Evolutionary conservation across 352 stramenopile species (phyloP).

Genomic region (Globisporangium viniferum): DNA sequence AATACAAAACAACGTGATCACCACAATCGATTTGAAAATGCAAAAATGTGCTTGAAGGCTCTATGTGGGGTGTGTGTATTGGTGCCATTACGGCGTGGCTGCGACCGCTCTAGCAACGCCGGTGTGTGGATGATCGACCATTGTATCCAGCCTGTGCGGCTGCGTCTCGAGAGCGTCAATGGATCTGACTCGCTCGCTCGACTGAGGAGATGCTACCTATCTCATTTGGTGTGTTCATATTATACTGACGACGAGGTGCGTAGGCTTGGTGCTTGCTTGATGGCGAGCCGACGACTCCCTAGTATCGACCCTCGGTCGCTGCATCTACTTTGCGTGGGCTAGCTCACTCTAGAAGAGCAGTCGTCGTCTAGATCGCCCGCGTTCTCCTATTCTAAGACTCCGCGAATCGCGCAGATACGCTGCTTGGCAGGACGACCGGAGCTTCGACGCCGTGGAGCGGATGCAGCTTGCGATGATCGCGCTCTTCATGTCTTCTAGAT

Average conservation of each 20-base stretch:
- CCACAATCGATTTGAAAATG: not conserved
- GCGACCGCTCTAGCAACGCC: not conserved
- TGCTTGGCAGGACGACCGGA: slow-evolving; percentile 10
- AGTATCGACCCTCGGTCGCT: not conserved
- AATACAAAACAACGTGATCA: not conserved
- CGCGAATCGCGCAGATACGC: slow-evolving; percentile 1
- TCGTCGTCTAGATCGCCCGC: slow-evolving; percentile 28
- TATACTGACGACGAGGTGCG: not conserved
- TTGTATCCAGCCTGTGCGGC: not conserved
- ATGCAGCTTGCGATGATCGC: slow-evolving; percentile 7
- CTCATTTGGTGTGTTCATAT: slow-evolving; percentile 2
- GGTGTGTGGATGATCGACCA: not conserved
- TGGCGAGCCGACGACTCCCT: not conserved
- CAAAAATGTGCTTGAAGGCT: not conserved
- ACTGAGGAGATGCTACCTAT: not conserved
- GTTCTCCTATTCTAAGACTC: slow-evolving; percentile 15
- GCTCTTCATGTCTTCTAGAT: slow-evolving; percentile 13
- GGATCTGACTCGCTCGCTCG: not conserved
- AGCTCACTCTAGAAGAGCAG: slow-evolving; percentile 32
- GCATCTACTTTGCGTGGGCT: not conserved
- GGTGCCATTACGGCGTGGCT: not conserved
- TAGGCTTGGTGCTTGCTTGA: not conserved
- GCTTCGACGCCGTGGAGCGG: not conserved
- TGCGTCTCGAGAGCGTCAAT: not conserved
- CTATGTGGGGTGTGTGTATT: not conserved